Evolutionary conservation across 2,329 filamentous ascomycete species (phyloP), one percentile per base, ranked within the genome.

Genomic region (Cercospora janseana): DNA sequence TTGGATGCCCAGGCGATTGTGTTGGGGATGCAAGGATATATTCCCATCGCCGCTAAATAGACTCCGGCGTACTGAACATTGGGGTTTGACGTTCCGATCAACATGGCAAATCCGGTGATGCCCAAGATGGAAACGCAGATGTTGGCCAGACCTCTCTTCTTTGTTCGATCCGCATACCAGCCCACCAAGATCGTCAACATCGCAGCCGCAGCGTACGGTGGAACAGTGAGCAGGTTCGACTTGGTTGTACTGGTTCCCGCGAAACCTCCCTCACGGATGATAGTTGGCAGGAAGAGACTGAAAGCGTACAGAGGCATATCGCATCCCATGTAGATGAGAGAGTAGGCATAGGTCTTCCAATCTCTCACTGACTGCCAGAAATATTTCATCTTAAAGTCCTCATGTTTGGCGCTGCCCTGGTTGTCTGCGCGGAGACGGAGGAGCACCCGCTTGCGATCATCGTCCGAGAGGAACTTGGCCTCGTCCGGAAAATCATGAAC

Each of bases 1-100:
- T 96, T 96, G 40, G 85, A 83, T 13, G 85, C 76, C 91, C 91
- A 96, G 2, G 85, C 83, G 56, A 96, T 88, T 0, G 88, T 95
- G 65, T 95, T 93, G 15, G 53, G 46, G 34, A 37, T 37, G 10
- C 50, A 53, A 16, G 54, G 54, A 37, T 56, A 95, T 59, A 95
- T 95, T 1, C 91, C 91, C 51, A 92, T 73, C 0, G 91, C 90
- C 0, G 86, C 90, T 0, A 96, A 75, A 69, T 95, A 96, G 0
- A 83, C 87, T 0, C 87, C 91, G 0, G 84, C 86, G 66, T 96
- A 96, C 63, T 90, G 84, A 0, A 92, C 82, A 0, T 75, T 77
- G 0, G 89, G 75, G 4, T 74, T 73, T 7, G 50, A 26, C 3
- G 80, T 81, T 1, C 80, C 81, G 1, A 95, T 74, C 2, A 95